Percentiles rank a stretch among this genome's conserved stretches.
These are phyloP conservation scores for Penicillium sp. DNA, from an alignment of 2,329 filamentous ascomycete genomes.

Conservation along the genomic window DNA sequence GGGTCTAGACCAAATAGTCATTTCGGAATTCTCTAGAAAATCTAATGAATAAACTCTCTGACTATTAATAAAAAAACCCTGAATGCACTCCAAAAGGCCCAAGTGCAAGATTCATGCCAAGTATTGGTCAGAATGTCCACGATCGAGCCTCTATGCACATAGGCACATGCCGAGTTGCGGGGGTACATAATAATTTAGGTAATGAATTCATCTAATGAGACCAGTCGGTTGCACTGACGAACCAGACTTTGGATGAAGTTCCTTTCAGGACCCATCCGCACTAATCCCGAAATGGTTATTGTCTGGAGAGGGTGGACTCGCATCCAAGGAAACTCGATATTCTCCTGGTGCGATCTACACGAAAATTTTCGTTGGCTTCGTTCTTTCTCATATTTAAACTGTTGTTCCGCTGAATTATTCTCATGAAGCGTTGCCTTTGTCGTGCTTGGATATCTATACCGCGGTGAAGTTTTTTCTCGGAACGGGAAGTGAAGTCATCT, in stretches of 20 bases:
- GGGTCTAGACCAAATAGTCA: not conserved
- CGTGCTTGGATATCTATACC: constrained; percentile 1
- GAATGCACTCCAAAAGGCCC: not conserved
- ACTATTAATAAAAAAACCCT: not conserved
- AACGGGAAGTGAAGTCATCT: constrained; percentile 19
- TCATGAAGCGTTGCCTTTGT: not conserved
- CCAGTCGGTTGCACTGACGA: constrained; percentile 6
- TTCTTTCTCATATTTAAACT: not conserved
- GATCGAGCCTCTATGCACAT: not conserved
- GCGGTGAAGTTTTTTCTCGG: constrained; percentile 1
- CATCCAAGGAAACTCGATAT: not conserved
- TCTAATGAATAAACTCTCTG: not conserved
- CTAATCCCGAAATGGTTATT: constrained; percentile 25
- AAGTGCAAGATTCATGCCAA: not conserved
- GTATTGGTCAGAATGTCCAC: not conserved
- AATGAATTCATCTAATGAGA: constrained; percentile 19
- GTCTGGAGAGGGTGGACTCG: constrained; percentile 17
- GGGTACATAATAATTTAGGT: constrained; percentile 14
- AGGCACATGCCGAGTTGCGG: constrained; percentile 4
- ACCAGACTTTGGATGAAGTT: constrained; percentile 11
- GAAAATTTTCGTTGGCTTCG: constrained; percentile 1
- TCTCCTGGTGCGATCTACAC: not conserved
- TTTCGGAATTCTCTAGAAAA: not conserved
- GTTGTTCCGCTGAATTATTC: not conserved
- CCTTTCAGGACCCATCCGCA: constrained; percentile 4